Evolutionary conservation across 1,139 yeast species (phyloP).

Genomic region (Nakaseomyces sp.): DNA sequence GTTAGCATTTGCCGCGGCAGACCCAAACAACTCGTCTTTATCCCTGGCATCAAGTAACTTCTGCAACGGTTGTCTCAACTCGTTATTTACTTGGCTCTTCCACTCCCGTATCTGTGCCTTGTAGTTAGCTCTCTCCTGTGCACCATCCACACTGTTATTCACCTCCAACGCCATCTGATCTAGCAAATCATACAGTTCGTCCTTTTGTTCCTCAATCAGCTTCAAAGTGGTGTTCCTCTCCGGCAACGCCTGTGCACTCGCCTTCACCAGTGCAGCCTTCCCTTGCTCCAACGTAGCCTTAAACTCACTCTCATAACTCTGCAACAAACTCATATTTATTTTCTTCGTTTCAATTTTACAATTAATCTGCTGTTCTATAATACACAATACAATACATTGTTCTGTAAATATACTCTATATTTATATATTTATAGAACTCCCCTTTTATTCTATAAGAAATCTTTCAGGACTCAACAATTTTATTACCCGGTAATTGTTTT

Average conservation of each 20-base stretch:
- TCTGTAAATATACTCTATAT: too few species aligned
- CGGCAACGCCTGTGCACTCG: conserved; percentile 19
- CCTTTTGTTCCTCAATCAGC: conserved; percentile 27
- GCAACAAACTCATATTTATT: conserved; percentile 9
- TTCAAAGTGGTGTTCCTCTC: conserved; percentile 23
- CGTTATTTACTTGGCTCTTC: conserved; percentile 19
- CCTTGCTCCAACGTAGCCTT: conserved; percentile 27
- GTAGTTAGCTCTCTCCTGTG: conserved; percentile 20
- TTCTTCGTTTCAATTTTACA: not conserved
- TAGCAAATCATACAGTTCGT: conserved; percentile 27
- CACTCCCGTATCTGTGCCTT: conserved; percentile 27
- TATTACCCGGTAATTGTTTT: not conserved
- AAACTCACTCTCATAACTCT: conserved; percentile 29
- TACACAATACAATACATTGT: too few species aligned
- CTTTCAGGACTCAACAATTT: too few species aligned
- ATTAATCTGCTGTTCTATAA: too few species aligned
- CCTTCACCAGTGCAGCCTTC: conserved; percentile 15
- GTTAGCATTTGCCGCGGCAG: conserved; percentile 6
- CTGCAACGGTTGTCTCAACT: conserved; percentile 23
- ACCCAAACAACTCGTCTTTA: conserved; percentile 23
- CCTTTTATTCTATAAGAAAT: too few species aligned
- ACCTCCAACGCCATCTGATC: conserved; percentile 32
- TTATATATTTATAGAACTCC: too few species aligned
- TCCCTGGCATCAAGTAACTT: conserved; percentile 25
- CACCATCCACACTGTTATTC: conserved; percentile 19